Base-by-base conservation (phyloP, 2,329 filamentous ascomycete species). In the Cordyceps cateniannulata region DNA sequence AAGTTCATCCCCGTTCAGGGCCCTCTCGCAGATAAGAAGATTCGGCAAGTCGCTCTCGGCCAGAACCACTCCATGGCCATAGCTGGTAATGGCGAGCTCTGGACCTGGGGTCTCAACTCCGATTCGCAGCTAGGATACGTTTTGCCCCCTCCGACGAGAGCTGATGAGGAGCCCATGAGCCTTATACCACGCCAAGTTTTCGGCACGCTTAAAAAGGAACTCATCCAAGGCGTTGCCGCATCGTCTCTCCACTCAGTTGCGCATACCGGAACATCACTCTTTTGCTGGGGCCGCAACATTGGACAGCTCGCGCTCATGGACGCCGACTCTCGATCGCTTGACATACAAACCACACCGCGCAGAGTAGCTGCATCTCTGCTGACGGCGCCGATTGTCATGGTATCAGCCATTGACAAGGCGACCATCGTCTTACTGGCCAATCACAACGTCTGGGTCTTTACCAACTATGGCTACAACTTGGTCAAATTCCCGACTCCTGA, bases 291-390 rank as follows among this genome's bases (percentile, higher is more conserved):
- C 24, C 96, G 95, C 68, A 99, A 98, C 68, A 86, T 92, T 66
- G 95, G 95, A 1, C 95, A 99, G 72, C 82, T 99, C 51, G 95
- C 92, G 5, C 81, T 99, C 58, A 92, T 97, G 76, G 95, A 97
- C 71, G 93, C 95, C 0, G 93, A 98, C 74, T 96, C 95, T 27
- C 86, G 93, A 50, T 97, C 92, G 0, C 81, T 98, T 5, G 90
- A 95, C 66, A 77, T 88, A n/a, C 95, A 98, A 69, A 76, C 83
- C 22, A 86, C 85, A 0, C 95, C 95, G 25, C 85, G 95, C 51
- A 93, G 89, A 69, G 93, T 99, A 48, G 93, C 91, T 0, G 91
- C 91, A 0, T 95, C 92, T 0, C 80, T 96, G 1, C 61, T 76
- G 16, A 82, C 82, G 12, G 84, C 85, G 3, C 84, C 72, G 0